Percentiles rank a stretch among this genome's conserved stretches.
phyloP scores from a whole-genome alignment of 1,284 basidiomycete species.

The Sutorius eximius region DNA sequence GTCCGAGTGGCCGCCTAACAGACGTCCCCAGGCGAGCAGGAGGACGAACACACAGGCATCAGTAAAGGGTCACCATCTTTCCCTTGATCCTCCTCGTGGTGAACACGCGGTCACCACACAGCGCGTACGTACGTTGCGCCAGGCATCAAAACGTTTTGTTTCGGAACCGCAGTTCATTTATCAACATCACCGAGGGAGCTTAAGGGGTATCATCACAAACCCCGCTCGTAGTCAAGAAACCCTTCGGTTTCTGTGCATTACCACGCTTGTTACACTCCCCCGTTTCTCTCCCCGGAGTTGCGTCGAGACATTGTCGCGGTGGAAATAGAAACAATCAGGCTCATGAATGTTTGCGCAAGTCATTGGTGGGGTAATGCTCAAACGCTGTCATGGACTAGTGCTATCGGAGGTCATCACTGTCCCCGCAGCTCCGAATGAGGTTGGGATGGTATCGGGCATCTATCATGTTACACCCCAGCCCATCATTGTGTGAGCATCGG shows the following conservation, averaged over 20 bases:
- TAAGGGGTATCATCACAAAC: not conserved
- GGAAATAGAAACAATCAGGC: conserved; percentile 8
- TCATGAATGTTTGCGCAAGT: not conserved
- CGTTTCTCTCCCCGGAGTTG: conserved; percentile 1
- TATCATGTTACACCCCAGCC: not conserved
- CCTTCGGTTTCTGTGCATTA: conserved; percentile 16
- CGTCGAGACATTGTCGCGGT: conserved; percentile 5
- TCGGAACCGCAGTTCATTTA: conserved; percentile 27
- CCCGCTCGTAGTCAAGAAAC: conserved; percentile 4
- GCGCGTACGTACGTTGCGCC: conserved; percentile 4
- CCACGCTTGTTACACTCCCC: conserved; percentile 6
- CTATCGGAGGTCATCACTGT: not conserved
- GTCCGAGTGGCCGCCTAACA: not conserved
- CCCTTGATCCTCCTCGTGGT: conserved; percentile 19
- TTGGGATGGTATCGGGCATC: not conserved
- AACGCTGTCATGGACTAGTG: not conserved
- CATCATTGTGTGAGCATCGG: not conserved
- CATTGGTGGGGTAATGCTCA: conserved; percentile 7
- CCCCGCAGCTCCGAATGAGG: not conserved
- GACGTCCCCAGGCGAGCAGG: not conserved
- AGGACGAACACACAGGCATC: not conserved
- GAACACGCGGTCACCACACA: conserved; percentile 16
- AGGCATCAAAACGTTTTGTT: conserved; percentile 10
- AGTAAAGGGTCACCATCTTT: not conserved
- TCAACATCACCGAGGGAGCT: conserved; percentile 1